Conservation (phyloP, 495 filamentous ascomycete genomes). For the Podospora conica region DNA sequence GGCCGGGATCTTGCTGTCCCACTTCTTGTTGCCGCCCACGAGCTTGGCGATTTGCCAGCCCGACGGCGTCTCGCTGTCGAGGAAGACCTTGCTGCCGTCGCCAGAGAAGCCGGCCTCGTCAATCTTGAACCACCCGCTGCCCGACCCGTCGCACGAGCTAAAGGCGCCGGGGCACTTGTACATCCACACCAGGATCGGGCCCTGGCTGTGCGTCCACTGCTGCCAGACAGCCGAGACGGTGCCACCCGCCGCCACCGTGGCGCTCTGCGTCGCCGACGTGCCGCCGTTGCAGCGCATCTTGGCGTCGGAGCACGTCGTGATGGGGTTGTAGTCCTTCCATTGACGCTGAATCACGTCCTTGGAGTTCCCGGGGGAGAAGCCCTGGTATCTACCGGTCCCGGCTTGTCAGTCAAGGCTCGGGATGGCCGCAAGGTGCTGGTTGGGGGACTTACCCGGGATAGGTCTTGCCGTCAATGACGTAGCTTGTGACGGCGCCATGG, state of each 20-base stretch:
- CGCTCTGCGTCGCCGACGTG: conserved; percentile 38
- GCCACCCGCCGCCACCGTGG: conserved; percentile 40
- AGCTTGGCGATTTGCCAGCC: conserved; percentile 33
- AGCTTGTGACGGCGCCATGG: conserved; percentile 53
- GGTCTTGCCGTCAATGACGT: conserved; percentile 46
- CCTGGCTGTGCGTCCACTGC: conserved; percentile 54
- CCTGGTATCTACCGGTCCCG: conserved; percentile 39
- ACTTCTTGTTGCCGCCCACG: conserved; percentile 44
- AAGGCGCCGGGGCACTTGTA: conserved; percentile 46
- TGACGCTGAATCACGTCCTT: conserved; percentile 49
- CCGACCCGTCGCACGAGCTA: conserved; percentile 39
- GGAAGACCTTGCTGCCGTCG: conserved; percentile 25
- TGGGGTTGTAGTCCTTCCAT: conserved; percentile 51
- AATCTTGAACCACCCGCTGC: conserved; percentile 54
- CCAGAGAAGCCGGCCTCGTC: conserved; percentile 48
- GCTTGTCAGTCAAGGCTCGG: conserved; percentile 1
- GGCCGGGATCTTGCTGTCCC: conserved; percentile 47
- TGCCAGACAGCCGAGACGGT: conserved; percentile 47
- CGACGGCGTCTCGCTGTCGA: conserved; percentile 24
- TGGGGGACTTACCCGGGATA: conserved; percentile 39
- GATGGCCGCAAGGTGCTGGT: neutral
- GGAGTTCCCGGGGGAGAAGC: conserved; percentile 40
- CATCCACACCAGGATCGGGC: conserved; percentile 52
- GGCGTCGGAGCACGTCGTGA: conserved; percentile 32
- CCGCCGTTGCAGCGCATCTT: conserved; percentile 54